Base-by-base conservation (phyloP, 495 filamentous ascomycete species). In the Annulohypoxylon bovei region DNA sequence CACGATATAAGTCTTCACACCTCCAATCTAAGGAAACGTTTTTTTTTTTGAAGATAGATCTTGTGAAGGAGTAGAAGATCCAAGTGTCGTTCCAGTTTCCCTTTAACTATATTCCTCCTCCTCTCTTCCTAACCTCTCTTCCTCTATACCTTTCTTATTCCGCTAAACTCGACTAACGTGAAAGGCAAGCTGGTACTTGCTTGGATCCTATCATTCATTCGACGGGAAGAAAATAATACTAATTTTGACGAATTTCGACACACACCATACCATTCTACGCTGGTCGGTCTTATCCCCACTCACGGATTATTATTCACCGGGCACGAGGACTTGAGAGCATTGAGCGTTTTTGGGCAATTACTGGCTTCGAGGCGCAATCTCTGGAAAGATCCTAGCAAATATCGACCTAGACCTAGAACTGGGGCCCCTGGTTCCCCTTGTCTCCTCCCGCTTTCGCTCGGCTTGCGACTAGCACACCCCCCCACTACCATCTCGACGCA, bases 161-260 rank as follows among this genome's bases (percentile, higher is more conserved):
- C 73, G 63, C 76, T 73, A 75, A 70, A 76, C 68, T 78, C 78
- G 77, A 80, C 78, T 78, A 79, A 78, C 60, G 74, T 75, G 73
- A 79, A 77, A 78, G 76, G 81, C 83, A 83, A 85, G 82, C 83
- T 74, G 83, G 83, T 72, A 80, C 83, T 85, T 84, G 82, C 82
- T 83, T 73, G 71, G 75, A 84, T 81, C 79, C 78, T 77, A 81
- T 79, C 83, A 80, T 78, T 85, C 82, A 77, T 78, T 84, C 81
- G 71, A 78, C 76, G 46, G 65, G 54, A 72, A 69, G 65, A 63
- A 74, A 77, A 72, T 83, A 83, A 83, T 83, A 81, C 68, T 78
- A 74, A 72, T 75, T 67, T 74, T 74, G 66, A 77, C 75, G 65
- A 71, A 74, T 67, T 77, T 73, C 67, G 46, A 72, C 23, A 69